Percentiles rank a stretch among this genome's conserved stretches.
Evolutionary conservation across 495 filamentous ascomycete species (phyloP).

Genomic region (Eremomyces bilateralis): DNA sequence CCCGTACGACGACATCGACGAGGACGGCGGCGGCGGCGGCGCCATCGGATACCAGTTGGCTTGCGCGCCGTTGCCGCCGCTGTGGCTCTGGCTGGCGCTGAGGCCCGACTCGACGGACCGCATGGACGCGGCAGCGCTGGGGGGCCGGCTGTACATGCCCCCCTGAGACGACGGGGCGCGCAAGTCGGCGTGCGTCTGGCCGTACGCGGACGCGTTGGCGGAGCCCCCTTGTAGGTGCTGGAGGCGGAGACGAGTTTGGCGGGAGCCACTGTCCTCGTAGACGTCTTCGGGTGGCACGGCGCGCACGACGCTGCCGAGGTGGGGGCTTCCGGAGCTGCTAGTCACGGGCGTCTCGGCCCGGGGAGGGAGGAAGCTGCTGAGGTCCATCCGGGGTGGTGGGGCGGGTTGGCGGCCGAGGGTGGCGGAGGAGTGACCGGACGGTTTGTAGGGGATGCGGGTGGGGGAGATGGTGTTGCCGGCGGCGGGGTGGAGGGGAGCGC

Average conservation of each 20-base stretch:
- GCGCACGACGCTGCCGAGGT: slow-evolving; percentile 43
- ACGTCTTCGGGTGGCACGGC: slow-evolving; percentile 67
- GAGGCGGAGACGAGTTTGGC: not conserved
- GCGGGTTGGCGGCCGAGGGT: slow-evolving; percentile 32
- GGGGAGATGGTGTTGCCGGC: slow-evolving; percentile 67
- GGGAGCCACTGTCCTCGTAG: slow-evolving; percentile 39
- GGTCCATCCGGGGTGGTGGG: slow-evolving; percentile 78
- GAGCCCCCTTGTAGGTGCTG: no score
- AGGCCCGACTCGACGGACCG: no score
- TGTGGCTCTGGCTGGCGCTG: not conserved
- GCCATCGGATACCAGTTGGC: not conserved
- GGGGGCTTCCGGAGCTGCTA: slow-evolving; percentile 11
- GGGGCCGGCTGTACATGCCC: not conserved
- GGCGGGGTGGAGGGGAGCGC: slow-evolving; percentile 58
- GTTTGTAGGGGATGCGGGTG: slow-evolving; percentile 35
- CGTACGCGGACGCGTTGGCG: no score
- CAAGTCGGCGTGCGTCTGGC: not conserved
- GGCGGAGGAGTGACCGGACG: slow-evolving; percentile 18
- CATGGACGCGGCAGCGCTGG: not conserved
- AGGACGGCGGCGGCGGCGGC: not conserved
- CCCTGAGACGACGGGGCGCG: not conserved
- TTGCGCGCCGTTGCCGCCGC: not conserved
- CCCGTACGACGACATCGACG: not conserved
- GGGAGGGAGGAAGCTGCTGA: slow-evolving; percentile 52
- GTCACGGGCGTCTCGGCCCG: slow-evolving; percentile 34